Evolutionary conservation across 768 basidiomycete genomes (phyloP), one percentile per base, ranked within the genome.

Genomic region (Fistulinella prunicolor): DNA sequence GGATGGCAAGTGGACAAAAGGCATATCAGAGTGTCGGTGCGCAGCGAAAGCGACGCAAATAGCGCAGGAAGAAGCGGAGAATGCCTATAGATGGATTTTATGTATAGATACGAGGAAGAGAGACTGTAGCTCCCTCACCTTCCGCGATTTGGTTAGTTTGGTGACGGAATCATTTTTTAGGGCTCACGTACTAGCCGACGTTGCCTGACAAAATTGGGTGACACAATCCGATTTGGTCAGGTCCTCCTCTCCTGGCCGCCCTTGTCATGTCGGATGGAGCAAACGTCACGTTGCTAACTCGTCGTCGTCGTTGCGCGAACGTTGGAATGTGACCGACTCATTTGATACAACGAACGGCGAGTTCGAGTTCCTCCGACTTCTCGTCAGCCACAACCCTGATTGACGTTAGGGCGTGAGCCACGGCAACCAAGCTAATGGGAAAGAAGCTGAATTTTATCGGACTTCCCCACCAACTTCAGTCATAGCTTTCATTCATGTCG

Each of bases 1-100:
- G 52, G 79, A 78, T 54, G 79, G 69, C 48, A 89, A 60, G 61
- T 87, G 82, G 61, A 89, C 75, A 70, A 71, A 82, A 41, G 86
- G 85, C 86, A 88, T 87, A 23, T 49, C 26, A 51, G 60, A 46
- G 41, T 21, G 49, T 19, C 38, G 24, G 22, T 40, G 81, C 82
- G 83, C 49, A 40, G 49, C 47, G 26, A 39, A 42, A 38, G 35
- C 24, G 26, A 51, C 36, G 42, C 42, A 42, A 24, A 44, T 14
- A 43, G 42, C 10, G 34, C 43, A 44, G 41, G 38, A 32, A 45
- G 44, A 43, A 43, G 28, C 16, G 28, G 42, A 28, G 48, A 20
- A 38, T 16, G 46, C 43, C 42, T 42, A 46, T n/a, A 38, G 42
- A 54, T 43, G 41, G 41, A 42, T 44, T 47, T 63, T 58, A 62